Conservation (phyloP, 345 rosid genomes). For the Sisymbrium irio region DNA sequence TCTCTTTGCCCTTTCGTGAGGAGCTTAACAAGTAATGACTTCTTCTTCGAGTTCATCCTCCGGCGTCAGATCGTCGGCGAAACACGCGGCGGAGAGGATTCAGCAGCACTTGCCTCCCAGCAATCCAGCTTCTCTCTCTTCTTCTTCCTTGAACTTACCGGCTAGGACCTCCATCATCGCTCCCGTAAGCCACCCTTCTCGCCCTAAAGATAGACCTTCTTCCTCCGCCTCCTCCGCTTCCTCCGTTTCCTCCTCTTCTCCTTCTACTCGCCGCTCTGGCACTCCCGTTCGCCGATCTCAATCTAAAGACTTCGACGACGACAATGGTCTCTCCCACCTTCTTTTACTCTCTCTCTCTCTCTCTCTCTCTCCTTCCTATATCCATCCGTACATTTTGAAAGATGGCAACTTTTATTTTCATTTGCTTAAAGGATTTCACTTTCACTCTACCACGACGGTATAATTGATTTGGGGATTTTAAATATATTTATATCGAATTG, state of each 20-base stretch:
- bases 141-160: conserved; percentile 33
- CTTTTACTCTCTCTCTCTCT: too few species aligned
- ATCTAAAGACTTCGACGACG: conserved; percentile 43
- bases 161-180: conserved; percentile 40
- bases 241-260: conserved; percentile 30
- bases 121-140: conserved; percentile 30
- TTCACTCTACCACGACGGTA: conserved; percentile 3
- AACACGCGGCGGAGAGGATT: conserved; percentile 39
- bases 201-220: conserved; percentile 45
- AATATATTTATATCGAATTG: not conserved
- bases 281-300: conserved; percentile 58
- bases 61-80: conserved; percentile 39
- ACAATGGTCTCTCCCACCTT: conserved; percentile 51
- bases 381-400: not conserved
- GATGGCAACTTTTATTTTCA: not conserved
- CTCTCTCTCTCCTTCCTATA: not conserved
- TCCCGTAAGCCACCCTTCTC: conserved; percentile 33
- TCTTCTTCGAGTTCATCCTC: conserved; percentile 31
- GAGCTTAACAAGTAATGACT: conserved; percentile 16
- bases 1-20: not conserved
- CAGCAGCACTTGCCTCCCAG: conserved; percentile 38
- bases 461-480: conserved; percentile 2
- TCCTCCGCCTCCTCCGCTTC: conserved; percentile 34
- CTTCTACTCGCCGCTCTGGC: conserved; percentile 50
- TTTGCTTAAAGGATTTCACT: not conserved